Evolutionary conservation across 2,329 filamentous ascomycete species (phyloP).

Genomic region (Alternaria dauci): DNA sequence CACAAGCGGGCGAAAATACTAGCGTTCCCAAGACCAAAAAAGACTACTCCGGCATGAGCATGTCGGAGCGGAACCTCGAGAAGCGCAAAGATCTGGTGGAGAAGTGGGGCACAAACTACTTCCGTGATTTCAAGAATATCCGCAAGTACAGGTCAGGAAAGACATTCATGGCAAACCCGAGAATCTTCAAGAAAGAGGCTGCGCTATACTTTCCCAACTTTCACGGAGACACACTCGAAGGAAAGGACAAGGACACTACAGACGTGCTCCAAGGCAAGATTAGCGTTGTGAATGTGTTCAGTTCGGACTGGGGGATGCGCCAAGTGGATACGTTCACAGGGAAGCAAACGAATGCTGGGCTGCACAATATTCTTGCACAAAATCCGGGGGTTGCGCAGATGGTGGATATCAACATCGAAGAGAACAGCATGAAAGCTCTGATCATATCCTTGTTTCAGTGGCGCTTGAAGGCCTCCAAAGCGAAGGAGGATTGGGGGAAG

Average conservation of each 20-base stretch:
- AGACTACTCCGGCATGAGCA: slow-evolving; percentile 43
- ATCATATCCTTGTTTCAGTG: slow-evolving; percentile 65
- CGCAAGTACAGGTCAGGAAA: slow-evolving; percentile 80
- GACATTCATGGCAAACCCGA: slow-evolving; percentile 83
- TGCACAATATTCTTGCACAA: slow-evolving; percentile 68
- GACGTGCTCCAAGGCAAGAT: slow-evolving; percentile 75
- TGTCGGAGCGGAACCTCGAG: slow-evolving; percentile 66
- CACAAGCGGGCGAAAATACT: slow-evolving; percentile 80
- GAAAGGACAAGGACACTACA: slow-evolving; percentile 71
- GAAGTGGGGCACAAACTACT: slow-evolving; percentile 87
- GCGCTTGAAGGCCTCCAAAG: slow-evolving; percentile 58
- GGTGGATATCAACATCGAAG: slow-evolving; percentile 88
- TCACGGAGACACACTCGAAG: slow-evolving; percentile 75
- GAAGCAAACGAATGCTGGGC: slow-evolving; percentile 70
- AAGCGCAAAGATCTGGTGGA: slow-evolving; percentile 77
- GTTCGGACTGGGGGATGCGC: slow-evolving; percentile 82
- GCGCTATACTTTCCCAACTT: slow-evolving; percentile 96
- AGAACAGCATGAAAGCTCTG: slow-evolving; percentile 72
- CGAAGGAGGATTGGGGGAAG: slow-evolving; percentile 61
- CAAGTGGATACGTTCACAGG: slow-evolving; percentile 77
- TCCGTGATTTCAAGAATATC: slow-evolving; percentile 92
- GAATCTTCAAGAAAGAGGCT: slow-evolving; percentile 82
- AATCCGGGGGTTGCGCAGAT: slow-evolving; percentile 70
- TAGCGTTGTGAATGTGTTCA: slow-evolving; percentile 82
- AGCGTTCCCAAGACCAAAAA: slow-evolving; percentile 67